Conservation (phyloP, 495 filamentous ascomycete species). For the Echria macrotheca region DNA sequence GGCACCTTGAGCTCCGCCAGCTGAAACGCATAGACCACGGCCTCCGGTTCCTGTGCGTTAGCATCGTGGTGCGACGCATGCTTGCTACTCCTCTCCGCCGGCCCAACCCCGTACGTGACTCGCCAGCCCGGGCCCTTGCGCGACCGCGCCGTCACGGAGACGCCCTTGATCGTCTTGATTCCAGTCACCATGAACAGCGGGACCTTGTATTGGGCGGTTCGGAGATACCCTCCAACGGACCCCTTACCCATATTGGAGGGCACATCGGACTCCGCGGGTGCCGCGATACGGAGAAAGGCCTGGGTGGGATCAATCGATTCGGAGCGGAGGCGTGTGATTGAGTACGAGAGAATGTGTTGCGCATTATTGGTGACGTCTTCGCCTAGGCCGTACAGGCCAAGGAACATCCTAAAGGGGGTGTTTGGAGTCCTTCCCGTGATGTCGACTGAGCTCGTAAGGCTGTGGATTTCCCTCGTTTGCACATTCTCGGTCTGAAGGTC, state of each 20-base stretch:
- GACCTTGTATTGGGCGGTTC: constrained; percentile 5
- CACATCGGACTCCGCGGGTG: too few relatives aligned
- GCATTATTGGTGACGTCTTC: too few relatives aligned
- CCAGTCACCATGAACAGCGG: constrained; percentile 15
- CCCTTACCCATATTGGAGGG: too few relatives aligned
- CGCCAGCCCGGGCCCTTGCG: constrained; percentile 7
- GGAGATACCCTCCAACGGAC: constrained; percentile 3
- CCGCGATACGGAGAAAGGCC: neutral
- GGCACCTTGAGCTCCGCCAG: constrained; percentile 4
- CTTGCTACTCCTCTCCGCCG: too few relatives aligned
- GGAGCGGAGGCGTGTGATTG: neutral
- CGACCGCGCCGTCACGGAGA: constrained; percentile 7
- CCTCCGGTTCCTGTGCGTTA: neutral
- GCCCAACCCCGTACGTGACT: neutral
- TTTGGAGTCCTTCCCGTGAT: too few relatives aligned
- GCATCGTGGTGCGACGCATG: too few relatives aligned
- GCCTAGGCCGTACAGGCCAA: constrained; percentile 11
- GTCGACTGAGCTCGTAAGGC: too few relatives aligned
- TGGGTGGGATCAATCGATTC: constrained; percentile 1
- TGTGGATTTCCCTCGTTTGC: too few relatives aligned
- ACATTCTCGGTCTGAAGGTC: too few relatives aligned
- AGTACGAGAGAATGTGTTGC: constrained; percentile 12
- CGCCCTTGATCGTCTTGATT: constrained; percentile 12
- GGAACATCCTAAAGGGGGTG: constrained; percentile 14
- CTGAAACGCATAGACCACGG: constrained; percentile 6